Conservation (phyloP, 225 moss, liverwort and hornwort species). For the Pseudisothecium myosuroides region DNA sequence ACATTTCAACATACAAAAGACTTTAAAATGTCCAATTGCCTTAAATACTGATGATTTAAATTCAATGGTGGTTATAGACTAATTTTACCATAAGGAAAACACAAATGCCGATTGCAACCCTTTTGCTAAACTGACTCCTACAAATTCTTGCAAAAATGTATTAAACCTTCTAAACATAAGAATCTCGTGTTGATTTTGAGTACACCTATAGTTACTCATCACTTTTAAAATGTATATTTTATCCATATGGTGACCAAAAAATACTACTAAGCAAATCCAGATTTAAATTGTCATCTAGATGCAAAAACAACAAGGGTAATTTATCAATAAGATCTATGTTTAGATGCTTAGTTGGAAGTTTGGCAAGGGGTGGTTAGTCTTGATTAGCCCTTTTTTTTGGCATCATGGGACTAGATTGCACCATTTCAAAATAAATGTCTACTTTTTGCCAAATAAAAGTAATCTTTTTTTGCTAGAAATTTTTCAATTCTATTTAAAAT, state of each 20-base stretch:
- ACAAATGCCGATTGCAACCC: neutral
- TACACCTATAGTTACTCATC: neutral
- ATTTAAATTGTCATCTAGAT: neutral
- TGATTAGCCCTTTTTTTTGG: too few relatives aligned
- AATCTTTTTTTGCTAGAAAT: too few relatives aligned
- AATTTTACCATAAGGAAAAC: neutral
- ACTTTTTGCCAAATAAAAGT: too few relatives aligned
- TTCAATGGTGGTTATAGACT: too few relatives aligned
- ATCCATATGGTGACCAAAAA: neutral
- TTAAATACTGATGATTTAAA: too few relatives aligned
- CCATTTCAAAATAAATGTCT: too few relatives aligned
- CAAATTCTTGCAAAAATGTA: neutral
- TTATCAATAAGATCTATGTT: neutral
- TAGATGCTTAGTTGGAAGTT: neutral
- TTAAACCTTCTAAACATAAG: neutral
- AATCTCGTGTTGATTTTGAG: neutral
- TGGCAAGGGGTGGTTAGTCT: fast-evolving
- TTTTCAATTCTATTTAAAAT: too few relatives aligned
- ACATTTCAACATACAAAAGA: too few relatives aligned
- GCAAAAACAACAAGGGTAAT: neutral
- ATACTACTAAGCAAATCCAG: neutral
- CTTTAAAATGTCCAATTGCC: too few relatives aligned
- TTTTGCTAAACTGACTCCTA: neutral
- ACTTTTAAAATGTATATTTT: neutral
- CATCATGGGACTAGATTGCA: too few relatives aligned